phyloP scores from a whole-genome alignment of 805 yeast species.

The Zygosaccharomyces pseudorouxii region DNA sequence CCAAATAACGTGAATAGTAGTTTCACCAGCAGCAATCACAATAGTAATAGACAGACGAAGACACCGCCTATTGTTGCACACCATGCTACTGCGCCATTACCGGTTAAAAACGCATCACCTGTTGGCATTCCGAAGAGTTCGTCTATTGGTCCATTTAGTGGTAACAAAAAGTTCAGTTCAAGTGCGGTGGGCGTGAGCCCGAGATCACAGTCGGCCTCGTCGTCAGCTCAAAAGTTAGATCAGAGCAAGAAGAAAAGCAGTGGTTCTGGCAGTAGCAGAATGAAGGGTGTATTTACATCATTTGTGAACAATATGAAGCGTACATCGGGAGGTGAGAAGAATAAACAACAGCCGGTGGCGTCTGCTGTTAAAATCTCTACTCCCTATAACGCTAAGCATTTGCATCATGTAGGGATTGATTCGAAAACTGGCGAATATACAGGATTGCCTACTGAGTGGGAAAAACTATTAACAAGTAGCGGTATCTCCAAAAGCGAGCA shows the following conservation, averaged over 20 bases:
- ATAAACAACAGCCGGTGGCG: constrained; percentile 34
- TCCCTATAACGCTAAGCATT: constrained; percentile 86
- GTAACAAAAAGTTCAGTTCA: neutral
- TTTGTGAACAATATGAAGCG: constrained; percentile 36
- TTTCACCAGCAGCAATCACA: constrained; percentile 9
- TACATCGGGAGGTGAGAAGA: constrained; percentile 33
- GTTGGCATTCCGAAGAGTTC: constrained; percentile 8
- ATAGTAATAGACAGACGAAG: neutral
- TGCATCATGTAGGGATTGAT: constrained; percentile 91
- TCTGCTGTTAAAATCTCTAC: constrained; percentile 62
- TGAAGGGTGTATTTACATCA: constrained; percentile 55
- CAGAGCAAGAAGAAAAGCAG: constrained; percentile 35
- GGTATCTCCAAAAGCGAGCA: constrained; percentile 88
- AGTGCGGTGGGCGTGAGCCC: constrained; percentile 12
- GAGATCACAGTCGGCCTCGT: constrained; percentile 16
- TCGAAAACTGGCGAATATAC: constrained; percentile 78
- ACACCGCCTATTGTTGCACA: constrained; percentile 12
- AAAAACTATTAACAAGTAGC: constrained; percentile 69
- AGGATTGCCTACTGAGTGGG: constrained; percentile 94
- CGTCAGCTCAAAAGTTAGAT: constrained; percentile 4
- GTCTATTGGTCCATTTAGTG: constrained; percentile 10
- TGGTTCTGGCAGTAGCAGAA: constrained; percentile 40
- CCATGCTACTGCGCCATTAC: constrained; percentile 6
- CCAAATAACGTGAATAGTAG: constrained; percentile 1
- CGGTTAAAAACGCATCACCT: constrained; percentile 8